These are phyloP conservation scores for Achaetomium macrosporum DNA, from an alignment of 2,329 filamentous ascomycete species.

Conservation along the genomic window DNA sequence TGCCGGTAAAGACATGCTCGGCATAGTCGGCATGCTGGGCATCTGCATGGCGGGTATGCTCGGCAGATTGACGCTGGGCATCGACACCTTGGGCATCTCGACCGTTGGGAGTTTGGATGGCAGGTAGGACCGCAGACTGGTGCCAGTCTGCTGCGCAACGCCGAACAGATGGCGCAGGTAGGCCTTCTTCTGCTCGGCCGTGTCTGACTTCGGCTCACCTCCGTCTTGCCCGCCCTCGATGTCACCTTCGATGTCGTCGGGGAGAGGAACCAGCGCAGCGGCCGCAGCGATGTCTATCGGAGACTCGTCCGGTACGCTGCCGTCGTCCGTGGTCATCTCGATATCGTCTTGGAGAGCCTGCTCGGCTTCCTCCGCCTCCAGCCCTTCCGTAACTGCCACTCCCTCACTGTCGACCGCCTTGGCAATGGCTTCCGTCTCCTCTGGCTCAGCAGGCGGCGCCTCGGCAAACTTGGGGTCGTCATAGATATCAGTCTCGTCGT, in stretches of 20 bases:
- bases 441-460: constrained; percentile 19
- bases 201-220: constrained; percentile 19
- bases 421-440: constrained; percentile 24
- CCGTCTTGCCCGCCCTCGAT: constrained; percentile 23
- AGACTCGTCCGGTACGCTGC: constrained; percentile 38
- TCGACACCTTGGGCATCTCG: constrained; percentile 23
- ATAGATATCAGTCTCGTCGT: constrained; percentile 38
- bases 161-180: constrained; percentile 47
- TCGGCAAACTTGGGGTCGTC: constrained; percentile 35
- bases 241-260: constrained; percentile 34
- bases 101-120: constrained; percentile 36
- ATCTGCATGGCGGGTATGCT: constrained; percentile 20
- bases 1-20: constrained; percentile 29
- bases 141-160: constrained; percentile 44
- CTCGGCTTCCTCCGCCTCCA: constrained; percentile 3
- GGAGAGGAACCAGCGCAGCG: constrained; percentile 44
- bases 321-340: constrained; percentile 24
- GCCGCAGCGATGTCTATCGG: constrained; percentile 50
- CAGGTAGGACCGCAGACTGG: constrained; percentile 40
- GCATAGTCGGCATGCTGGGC: constrained; percentile 15
- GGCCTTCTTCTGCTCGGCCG: constrained; percentile 31
- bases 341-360: constrained; percentile 10
- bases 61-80: constrained; percentile 23
- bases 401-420: constrained; percentile 22
- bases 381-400: constrained; percentile 1